A percentile compares a stretch with the other conserved stretches of the same genome.
These are phyloP conservation scores for Metschnikowia matae DNA, from an alignment of 805 yeast species.

Conservation along the genomic window DNA sequence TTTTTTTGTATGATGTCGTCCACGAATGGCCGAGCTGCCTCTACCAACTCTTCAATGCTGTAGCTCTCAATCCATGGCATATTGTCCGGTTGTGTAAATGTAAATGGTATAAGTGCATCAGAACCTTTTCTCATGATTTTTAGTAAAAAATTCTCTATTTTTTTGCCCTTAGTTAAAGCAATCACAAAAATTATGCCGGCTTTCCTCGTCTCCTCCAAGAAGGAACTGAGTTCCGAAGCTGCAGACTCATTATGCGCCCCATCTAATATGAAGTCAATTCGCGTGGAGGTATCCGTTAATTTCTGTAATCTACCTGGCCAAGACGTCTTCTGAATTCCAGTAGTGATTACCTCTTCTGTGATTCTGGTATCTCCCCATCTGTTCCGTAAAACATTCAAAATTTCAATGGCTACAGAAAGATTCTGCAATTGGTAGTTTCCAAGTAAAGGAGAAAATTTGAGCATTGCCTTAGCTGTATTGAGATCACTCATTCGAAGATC, in stretches of 20 bases:
- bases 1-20: slow-evolving; percentile 16
- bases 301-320: slow-evolving; percentile 91
- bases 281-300: slow-evolving; percentile 20
- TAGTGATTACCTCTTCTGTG: slow-evolving; percentile 30
- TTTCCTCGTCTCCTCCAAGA: slow-evolving; percentile 30
- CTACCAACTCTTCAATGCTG: slow-evolving; percentile 27
- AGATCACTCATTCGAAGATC: slow-evolving; percentile 24
- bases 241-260: slow-evolving; percentile 94
- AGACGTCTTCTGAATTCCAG: slow-evolving; percentile 50
- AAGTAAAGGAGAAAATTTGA: slow-evolving; percentile 52
- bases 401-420: slow-evolving; percentile 60
- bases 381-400: slow-evolving; percentile 38
- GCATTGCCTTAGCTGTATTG: slow-evolving; percentile 16
- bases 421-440: slow-evolving; percentile 76
- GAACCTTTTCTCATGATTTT: slow-evolving; percentile 41
- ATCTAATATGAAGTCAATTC: slow-evolving; percentile 53
- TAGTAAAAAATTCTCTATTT: slow-evolving; percentile 46
- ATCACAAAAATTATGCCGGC: slow-evolving; percentile 53
- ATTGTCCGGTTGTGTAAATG: slow-evolving; percentile 68
- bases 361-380: slow-evolving; percentile 24
- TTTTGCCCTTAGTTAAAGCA: slow-evolving; percentile 76
- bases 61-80: slow-evolving; percentile 90
- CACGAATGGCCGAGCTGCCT: slow-evolving; percentile 20
- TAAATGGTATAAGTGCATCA: slow-evolving; percentile 60
- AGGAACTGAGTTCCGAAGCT: slow-evolving; percentile 64